Conservation (phyloP, 805 yeast species). For the Starmerella etchellsii region DNA sequence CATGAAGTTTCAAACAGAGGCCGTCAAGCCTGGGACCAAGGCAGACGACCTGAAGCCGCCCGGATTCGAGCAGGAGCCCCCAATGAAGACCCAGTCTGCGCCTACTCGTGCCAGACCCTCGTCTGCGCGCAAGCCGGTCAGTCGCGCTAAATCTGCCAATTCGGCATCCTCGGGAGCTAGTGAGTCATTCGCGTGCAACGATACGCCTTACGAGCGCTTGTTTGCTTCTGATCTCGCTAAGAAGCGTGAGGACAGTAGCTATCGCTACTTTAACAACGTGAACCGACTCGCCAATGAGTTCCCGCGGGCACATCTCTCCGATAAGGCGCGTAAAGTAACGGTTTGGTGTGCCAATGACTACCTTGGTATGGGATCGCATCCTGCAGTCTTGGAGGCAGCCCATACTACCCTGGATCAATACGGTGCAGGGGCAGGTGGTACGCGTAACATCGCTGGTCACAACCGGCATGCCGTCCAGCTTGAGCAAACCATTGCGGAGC, state of each 20-base stretch:
- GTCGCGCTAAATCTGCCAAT: too few species aligned
- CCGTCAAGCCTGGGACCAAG: constrained; percentile 8
- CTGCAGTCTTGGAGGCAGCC: constrained; percentile 61
- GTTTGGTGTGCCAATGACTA: constrained; percentile 99
- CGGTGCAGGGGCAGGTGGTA: constrained; percentile 99
- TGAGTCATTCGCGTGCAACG: too few species aligned
- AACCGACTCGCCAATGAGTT: constrained; percentile 89
- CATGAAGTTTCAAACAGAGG: constrained; percentile 34
- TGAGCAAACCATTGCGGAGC: constrained; percentile 75
- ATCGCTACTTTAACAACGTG: constrained; percentile 92
- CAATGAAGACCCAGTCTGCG: too few species aligned
- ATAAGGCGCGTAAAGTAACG: constrained; percentile 67
- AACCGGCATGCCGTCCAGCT: constrained; percentile 76
- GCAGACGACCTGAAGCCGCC: too few species aligned
- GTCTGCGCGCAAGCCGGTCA: too few species aligned
- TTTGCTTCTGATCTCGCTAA: constrained; percentile 52
- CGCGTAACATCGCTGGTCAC: constrained; percentile 97
- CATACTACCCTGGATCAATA: constrained; percentile 67
- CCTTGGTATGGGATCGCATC: constrained; percentile 83
- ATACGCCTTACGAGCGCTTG: constrained; percentile 10
- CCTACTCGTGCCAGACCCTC: too few species aligned
- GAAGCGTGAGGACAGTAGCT: constrained; percentile 80
- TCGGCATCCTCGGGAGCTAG: too few species aligned
- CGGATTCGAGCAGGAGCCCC: too few species aligned
- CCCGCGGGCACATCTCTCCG: constrained; percentile 82